Percentiles rank a stretch among this genome's conserved stretches.
Evolutionary conservation across 192 early-diverging fungal species (phyloP).

Genomic region (Chytriomyces sp.): DNA sequence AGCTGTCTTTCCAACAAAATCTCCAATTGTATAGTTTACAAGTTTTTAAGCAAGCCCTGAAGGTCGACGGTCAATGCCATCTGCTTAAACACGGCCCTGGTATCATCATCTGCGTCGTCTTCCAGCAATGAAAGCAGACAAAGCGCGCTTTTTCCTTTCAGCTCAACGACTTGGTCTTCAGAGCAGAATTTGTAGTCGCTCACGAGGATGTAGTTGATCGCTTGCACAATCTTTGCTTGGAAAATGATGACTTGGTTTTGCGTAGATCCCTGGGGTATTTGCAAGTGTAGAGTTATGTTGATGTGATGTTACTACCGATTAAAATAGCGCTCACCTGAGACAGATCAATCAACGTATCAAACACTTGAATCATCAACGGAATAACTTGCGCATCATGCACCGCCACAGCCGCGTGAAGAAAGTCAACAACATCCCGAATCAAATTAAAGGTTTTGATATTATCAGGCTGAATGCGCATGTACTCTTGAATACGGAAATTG

Average conservation of each 20-base stretch:
- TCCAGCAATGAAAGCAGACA: conserved; percentile 42
- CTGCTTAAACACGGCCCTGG: conserved; percentile 32
- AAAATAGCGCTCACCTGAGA: conserved; percentile 28
- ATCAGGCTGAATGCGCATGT: conserved; percentile 42
- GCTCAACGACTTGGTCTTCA: conserved; percentile 11
- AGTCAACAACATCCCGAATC: conserved; percentile 45
- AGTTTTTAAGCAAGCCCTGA: conserved; percentile 21
- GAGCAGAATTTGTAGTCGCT: conserved; percentile 11
- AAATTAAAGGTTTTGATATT: conserved; percentile 46
- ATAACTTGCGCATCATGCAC: conserved; percentile 26
- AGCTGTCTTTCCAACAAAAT: background rate
- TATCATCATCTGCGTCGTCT: conserved; percentile 42
- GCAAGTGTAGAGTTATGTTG: background rate
- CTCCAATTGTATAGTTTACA: conserved; percentile 21
- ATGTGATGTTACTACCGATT: background rate
- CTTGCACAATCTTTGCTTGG: conserved; percentile 43
- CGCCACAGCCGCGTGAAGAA: conserved; percentile 38
- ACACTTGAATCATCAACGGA: conserved; percentile 45
- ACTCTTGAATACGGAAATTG: conserved; percentile 43
- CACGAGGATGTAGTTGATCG: conserved; percentile 38
- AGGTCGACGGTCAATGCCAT: conserved; percentile 36
- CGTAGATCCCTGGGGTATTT: conserved; percentile 36
- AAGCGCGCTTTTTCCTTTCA: conserved; percentile 39
- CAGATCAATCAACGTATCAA: conserved; percentile 49
- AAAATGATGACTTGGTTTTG: conserved; percentile 46